Conservation (phyloP, 352 stramenopile species). For the Phytophthora fragariaefolia region DNA sequence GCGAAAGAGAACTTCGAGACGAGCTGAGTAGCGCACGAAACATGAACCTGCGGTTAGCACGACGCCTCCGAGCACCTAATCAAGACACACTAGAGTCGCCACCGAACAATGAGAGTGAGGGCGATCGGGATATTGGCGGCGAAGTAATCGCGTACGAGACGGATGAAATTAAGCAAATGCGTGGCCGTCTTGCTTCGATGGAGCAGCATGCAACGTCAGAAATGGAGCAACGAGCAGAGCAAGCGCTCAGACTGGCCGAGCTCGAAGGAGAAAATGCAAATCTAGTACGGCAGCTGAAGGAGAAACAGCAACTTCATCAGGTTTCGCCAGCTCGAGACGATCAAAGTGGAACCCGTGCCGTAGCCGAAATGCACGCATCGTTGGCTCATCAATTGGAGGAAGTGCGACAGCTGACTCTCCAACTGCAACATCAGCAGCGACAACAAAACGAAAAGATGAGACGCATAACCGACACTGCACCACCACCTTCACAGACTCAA, state of each 20-base stretch:
- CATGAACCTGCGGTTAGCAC: slow-evolving; percentile 25
- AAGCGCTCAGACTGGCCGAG: slow-evolving; percentile 26
- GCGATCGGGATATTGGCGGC: neutral
- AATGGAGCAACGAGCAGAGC: slow-evolving; percentile 29
- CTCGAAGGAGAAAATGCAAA: slow-evolving; percentile 26
- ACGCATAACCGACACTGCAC: neutral
- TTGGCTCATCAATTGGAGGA: slow-evolving; percentile 54
- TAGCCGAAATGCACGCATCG: slow-evolving; percentile 50
- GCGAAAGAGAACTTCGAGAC: slow-evolving; percentile 47
- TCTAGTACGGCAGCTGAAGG: slow-evolving; percentile 11
- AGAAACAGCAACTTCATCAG: slow-evolving; percentile 5
- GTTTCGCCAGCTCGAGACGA: slow-evolving; percentile 2
- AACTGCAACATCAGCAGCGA: slow-evolving; percentile 27
- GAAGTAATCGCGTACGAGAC: neutral
- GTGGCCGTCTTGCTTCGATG: slow-evolving; percentile 10
- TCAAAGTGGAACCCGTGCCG: slow-evolving; percentile 20
- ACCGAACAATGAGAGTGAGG: neutral
- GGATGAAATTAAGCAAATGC: slow-evolving; percentile 7
- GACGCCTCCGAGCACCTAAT: slow-evolving; percentile 20
- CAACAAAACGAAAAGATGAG: no score
- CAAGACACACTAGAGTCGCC: neutral
- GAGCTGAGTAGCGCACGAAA: slow-evolving; percentile 37
- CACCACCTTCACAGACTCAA: neutral
- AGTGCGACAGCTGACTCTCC: slow-evolving; percentile 39
- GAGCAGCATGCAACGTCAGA: slow-evolving; percentile 29